A percentile compares a stretch with the other conserved stretches of the same genome.
These are phyloP conservation scores for Russula olivacea DNA, from an alignment of 768 basidiomycete genomes.

Conservation along the genomic window DNA sequence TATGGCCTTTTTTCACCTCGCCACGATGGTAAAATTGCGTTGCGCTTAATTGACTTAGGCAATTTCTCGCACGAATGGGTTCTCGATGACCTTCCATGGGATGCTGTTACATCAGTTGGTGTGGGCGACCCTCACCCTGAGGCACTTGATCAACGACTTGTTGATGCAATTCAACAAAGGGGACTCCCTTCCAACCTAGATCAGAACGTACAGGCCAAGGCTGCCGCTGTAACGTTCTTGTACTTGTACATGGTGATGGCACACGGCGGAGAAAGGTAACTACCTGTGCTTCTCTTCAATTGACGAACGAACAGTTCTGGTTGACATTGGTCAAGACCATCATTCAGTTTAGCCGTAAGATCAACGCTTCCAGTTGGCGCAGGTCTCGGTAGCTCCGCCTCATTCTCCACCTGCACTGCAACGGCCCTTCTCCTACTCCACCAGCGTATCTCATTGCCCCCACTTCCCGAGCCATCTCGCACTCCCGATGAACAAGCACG, in stretches of 20 bases:
- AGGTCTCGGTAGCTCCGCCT: slow-evolving; percentile 94
- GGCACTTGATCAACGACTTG: slow-evolving; percentile 62
- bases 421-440: slow-evolving; percentile 74
- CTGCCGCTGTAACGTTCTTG: slow-evolving; percentile 69
- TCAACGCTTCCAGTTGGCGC: slow-evolving; percentile 91
- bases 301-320: not conserved
- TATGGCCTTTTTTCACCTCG: slow-evolving; percentile 80
- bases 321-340: slow-evolving; percentile 44
- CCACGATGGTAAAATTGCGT: slow-evolving; percentile 61
- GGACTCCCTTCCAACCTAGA: slow-evolving; percentile 35
- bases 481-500: slow-evolving; percentile 22
- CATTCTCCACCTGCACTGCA: slow-evolving; percentile 85
- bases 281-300: slow-evolving; percentile 18
- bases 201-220: slow-evolving; percentile 36
- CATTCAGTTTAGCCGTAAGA: slow-evolving; percentile 75
- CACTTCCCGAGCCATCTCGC: slow-evolving; percentile 43
- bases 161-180: slow-evolving; percentile 58
- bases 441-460: slow-evolving; percentile 55
- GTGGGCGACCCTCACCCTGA: slow-evolving; percentile 53
- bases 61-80: slow-evolving; percentile 79
- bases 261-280: slow-evolving; percentile 51
- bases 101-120: slow-evolving; percentile 50
- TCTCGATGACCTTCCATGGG: slow-evolving; percentile 73
- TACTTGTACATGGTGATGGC: slow-evolving; percentile 88
- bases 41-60: slow-evolving; percentile 75